Percentiles rank a stretch among this genome's conserved stretches.
Conservation (phyloP, 257 asterid genomes). For the Fraxinus excelsior region DNA sequence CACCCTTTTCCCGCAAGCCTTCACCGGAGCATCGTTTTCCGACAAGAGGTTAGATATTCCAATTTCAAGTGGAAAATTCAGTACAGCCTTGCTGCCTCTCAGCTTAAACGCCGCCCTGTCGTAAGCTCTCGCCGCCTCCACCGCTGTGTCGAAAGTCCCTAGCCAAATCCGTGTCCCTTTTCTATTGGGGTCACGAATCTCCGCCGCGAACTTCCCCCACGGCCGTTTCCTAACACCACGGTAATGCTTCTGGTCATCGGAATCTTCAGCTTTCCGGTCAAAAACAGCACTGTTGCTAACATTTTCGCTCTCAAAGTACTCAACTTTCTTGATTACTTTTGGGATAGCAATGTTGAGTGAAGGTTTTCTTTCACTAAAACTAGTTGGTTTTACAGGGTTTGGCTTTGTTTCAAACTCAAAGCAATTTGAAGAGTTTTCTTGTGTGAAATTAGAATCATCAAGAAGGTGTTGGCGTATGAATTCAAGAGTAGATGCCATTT, state of each 20-base stretch:
- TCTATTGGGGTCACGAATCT: constrained; percentile 72
- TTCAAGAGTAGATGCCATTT: constrained; percentile 70
- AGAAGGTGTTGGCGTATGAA: constrained; percentile 72
- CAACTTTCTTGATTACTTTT: constrained; percentile 4
- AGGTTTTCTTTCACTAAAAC: constrained; percentile 55
- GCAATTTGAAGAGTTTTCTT: constrained; percentile 26
- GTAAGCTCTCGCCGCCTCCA: constrained; percentile 74
- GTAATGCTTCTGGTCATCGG: constrained; percentile 50
- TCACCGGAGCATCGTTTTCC: constrained; percentile 24
- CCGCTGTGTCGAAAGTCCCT: constrained; percentile 69
- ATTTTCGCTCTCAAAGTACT: not conserved
- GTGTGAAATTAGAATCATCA: constrained; percentile 56
- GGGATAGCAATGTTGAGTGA: constrained; percentile 66
- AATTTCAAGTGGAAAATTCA: constrained; percentile 80
- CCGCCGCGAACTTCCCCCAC: constrained; percentile 78
- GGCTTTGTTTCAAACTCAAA: constrained; percentile 45
- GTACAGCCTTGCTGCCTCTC: constrained; percentile 65
- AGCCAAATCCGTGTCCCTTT: constrained; percentile 76
- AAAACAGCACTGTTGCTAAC: not conserved
- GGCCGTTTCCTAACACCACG: constrained; percentile 73
- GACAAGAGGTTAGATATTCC: constrained; percentile 29
- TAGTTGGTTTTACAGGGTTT: not conserved
- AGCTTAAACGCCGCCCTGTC: constrained; percentile 81
- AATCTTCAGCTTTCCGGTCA: constrained; percentile 22
- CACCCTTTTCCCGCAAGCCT: constrained; percentile 48